Conservation (phyloP, 2,329 filamentous ascomycete species). For the Microcera coccophila region DNA sequence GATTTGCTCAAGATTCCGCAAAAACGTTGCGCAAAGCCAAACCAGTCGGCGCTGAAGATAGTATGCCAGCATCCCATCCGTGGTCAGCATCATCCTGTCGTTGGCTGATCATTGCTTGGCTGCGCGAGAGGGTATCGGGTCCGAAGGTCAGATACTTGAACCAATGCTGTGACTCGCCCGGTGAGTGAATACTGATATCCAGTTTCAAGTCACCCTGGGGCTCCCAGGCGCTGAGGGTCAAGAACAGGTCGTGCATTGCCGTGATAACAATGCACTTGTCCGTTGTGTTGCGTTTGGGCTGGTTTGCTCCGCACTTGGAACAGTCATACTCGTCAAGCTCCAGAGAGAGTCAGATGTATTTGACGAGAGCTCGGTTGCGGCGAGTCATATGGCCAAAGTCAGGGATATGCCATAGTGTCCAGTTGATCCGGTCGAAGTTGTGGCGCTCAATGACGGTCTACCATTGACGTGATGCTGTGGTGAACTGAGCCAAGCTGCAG, state of each 20-base stretch:
- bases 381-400: slow-evolving; percentile 27
- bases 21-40: slow-evolving; percentile 20
- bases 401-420: slow-evolving; percentile 27
- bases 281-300: slow-evolving; percentile 10
- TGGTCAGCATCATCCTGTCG: slow-evolving; percentile 27
- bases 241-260: slow-evolving; percentile 30
- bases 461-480: slow-evolving; percentile 11
- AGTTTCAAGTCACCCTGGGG: slow-evolving; percentile 30
- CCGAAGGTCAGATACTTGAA: slow-evolving; percentile 33
- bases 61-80: slow-evolving; percentile 28
- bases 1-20: slow-evolving; percentile 28
- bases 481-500: too few species aligned
- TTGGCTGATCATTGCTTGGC: slow-evolving; percentile 15
- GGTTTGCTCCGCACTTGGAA: slow-evolving; percentile 7
- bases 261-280: slow-evolving; percentile 26
- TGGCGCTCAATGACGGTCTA: slow-evolving; percentile 4
- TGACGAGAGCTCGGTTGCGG: slow-evolving; percentile 27
- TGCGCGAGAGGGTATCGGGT: slow-evolving; percentile 15
- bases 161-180: slow-evolving; percentile 34
- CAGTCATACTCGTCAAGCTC: slow-evolving; percentile 20
- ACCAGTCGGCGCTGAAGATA: slow-evolving; percentile 13
- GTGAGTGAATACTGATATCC: slow-evolving; percentile 37
- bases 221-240: slow-evolving; percentile 31
- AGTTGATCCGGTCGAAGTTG: slow-evolving; percentile 26
- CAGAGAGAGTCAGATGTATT: slow-evolving; percentile 21